Evolutionary conservation across 2,329 filamentous ascomycete genomes (phyloP).

Genomic region (Sphaerulina populicola): DNA sequence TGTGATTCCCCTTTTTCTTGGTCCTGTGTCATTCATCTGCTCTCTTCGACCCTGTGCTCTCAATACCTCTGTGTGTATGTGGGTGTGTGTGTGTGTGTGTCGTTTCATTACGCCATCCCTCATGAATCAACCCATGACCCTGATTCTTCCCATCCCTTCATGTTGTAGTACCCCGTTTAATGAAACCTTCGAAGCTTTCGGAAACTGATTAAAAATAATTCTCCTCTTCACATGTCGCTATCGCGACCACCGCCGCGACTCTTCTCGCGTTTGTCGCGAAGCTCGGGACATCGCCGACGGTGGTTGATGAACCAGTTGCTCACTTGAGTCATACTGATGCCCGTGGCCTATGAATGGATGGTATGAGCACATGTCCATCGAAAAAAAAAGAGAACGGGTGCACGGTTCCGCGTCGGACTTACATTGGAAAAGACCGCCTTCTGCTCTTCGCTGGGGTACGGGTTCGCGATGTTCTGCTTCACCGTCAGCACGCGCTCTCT

Average conservation of each 20-base stretch:
- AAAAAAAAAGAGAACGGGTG: not conserved
- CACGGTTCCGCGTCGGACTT: slow-evolving; percentile 9
- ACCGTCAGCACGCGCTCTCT: not conserved
- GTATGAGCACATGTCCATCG: not conserved
- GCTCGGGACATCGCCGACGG: slow-evolving; percentile 32
- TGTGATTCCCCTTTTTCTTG: not conserved
- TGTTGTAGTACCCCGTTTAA: not conserved
- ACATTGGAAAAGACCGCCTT: slow-evolving; percentile 32
- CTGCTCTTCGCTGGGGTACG: slow-evolving; percentile 35
- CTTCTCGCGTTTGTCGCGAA: slow-evolving; percentile 33
- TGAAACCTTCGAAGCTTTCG: not conserved
- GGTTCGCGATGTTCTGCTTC: slow-evolving; percentile 32
- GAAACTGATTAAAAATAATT: not conserved
- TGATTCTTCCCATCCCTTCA: not conserved
- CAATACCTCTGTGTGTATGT: too few species aligned
- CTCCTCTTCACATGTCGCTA: slow-evolving; percentile 7
- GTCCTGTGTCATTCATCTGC: not conserved
- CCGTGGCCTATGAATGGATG: slow-evolving; percentile 24
- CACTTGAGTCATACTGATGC: slow-evolving; percentile 36
- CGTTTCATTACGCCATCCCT: not conserved
- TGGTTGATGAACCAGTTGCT: slow-evolving; percentile 38
- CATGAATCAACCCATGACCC: not conserved
- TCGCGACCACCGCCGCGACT: slow-evolving; percentile 18
- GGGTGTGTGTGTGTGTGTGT: not conserved
- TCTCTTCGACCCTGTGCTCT: not conserved